Base-by-base conservation (phyloP, 2,329 filamentous ascomycete species). In the Colletotrichum costaricense region DNA sequence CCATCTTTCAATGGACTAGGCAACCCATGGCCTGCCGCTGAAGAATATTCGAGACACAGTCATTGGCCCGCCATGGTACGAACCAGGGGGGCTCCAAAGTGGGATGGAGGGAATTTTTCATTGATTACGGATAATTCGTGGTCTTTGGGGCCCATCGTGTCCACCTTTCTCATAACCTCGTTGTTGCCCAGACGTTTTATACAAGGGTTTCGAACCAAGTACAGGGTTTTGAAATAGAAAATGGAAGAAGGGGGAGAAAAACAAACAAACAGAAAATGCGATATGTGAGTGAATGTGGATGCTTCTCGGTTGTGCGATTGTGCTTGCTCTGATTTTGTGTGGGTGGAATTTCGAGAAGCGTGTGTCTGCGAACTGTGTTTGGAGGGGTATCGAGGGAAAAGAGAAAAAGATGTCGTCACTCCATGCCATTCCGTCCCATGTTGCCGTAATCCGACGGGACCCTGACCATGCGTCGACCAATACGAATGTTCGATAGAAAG, bases 111-210 rank as follows among this genome's bases (percentile, higher is more conserved):
- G 63, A 72, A 58, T 72, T 74, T 64, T 72, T 74, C 67, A 72
- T 74, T 74, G 72, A 67, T 74, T 73, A 26, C 26, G 26, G 26
- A 26, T 26, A 70, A 58, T 59, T 60, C 67, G 68, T 62, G 70
- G 67, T 67, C 35, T 59, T 58, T 57, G 30, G 67, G 70, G 60
- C 49, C 70, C 70, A 73, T 73, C 28, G 70, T 73, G 67, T 70
- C 70, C 70, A 65, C 70, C 70, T 70, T 70, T 65, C 65, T 73
- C 70, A 70, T 73, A 65, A 62, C 60, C 67, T 73, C 70, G 56
- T 65, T 64, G 54, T 69, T 66, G 70, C 60, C 67, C 67, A 70
- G 60, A 49, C 42, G 22, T 65, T 62, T 65, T 57, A 60, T 70
- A 73, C 70, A 73, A 63, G 70, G 70, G 46, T 60, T 68, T 52